Evolutionary conservation across 345 rosid species (phyloP).

Genomic region (Mallotus nudiflorus): DNA sequence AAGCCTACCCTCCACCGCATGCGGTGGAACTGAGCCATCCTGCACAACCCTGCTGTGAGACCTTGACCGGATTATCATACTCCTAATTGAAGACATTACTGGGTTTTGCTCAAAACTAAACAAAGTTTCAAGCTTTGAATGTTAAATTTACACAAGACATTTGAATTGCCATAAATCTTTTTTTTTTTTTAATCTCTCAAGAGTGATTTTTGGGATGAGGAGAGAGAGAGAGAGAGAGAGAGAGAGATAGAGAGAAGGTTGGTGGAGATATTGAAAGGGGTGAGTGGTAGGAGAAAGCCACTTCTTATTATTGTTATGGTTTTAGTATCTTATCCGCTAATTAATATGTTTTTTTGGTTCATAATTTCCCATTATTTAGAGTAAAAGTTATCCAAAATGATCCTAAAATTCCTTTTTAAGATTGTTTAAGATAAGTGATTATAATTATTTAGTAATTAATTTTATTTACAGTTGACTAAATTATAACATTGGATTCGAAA

Average conservation of each 20-base stretch:
- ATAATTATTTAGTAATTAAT: no score
- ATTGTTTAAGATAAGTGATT: no score
- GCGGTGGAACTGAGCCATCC: conserved; percentile 16
- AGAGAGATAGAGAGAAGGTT: background rate
- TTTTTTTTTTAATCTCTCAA: no score
- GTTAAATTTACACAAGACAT: background rate
- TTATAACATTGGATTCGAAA: no score
- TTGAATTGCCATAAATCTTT: background rate
- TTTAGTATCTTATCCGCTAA: conserved; percentile 15
- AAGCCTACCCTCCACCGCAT: background rate
- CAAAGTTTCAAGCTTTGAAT: background rate
- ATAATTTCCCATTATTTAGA: background rate
- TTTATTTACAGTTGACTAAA: no score
- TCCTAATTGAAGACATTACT: conserved; percentile 42
- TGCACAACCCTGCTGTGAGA: conserved; percentile 28
- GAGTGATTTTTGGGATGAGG: background rate
- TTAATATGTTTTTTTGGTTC: background rate
- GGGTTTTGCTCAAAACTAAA: background rate
- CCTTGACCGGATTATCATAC: conserved; percentile 35
- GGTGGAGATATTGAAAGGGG: background rate
- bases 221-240: background rate
- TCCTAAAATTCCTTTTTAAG: no score
- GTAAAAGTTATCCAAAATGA: background rate
- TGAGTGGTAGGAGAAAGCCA: background rate
- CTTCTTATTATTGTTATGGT: background rate